These are phyloP conservation scores for Primulina eburnea DNA, from an alignment of 257 asterid genomes.

Conservation along the genomic window DNA sequence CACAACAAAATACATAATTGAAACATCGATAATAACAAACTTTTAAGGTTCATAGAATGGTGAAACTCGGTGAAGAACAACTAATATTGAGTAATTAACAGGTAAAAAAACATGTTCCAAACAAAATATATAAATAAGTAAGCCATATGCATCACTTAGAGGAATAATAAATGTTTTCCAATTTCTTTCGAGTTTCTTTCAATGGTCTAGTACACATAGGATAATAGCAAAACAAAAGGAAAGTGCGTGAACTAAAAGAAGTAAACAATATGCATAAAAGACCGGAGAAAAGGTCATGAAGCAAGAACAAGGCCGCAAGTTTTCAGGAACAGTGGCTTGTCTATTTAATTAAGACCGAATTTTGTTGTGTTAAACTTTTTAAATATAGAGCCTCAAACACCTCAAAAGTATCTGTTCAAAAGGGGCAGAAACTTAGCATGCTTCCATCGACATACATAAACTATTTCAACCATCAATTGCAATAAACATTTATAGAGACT, in stretches of 20 bases:
- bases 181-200: too few species aligned
- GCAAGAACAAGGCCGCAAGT: not conserved
- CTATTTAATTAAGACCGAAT: not conserved
- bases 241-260: not conserved
- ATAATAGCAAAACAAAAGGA: too few species aligned
- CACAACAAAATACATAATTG: not conserved
- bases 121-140: too few species aligned
- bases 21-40: not conserved
- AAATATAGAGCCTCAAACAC: not conserved
- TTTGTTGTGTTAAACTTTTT: not conserved
- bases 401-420: not conserved
- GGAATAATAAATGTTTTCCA: too few species aligned
- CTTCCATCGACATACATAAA: not conserved
- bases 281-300: not conserved
- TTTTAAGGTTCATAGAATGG: too few species aligned
- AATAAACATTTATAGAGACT: not conserved
- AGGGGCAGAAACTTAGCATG: not conserved
- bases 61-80: too few species aligned
- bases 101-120: too few species aligned
- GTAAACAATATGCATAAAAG: not conserved
- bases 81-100: too few species aligned
- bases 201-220: too few species aligned
- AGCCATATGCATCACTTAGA: too few species aligned
- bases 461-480: slow-evolving; percentile 18
- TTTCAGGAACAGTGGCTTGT: slow-evolving; percentile 5